These are phyloP conservation scores for Solanum aculeatissimum DNA, from an alignment of 305 asterid species.

Conservation along the genomic window DNA sequence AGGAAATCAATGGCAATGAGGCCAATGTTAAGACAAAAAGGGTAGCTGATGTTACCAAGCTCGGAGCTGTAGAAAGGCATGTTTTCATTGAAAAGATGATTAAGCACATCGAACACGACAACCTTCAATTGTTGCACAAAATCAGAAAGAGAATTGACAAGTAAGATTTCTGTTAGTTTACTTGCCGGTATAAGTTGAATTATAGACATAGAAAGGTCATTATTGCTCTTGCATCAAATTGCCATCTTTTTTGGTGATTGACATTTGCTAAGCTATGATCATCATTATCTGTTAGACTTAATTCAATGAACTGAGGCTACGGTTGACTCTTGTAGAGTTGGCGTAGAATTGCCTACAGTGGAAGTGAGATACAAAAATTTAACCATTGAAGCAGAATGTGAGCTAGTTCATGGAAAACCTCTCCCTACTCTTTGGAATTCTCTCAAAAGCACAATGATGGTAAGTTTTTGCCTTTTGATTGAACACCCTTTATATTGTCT, in stretches of 20 bases:
- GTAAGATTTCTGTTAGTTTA: conserved; percentile 17
- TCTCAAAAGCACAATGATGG: conserved; percentile 36
- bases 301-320: not conserved
- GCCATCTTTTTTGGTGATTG: not conserved
- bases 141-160: conserved; percentile 59
- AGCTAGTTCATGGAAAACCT: conserved; percentile 73
- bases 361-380: conserved; percentile 58
- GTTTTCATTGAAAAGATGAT: conserved; percentile 65
- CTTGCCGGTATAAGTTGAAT: not conserved
- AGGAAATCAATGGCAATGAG: conserved; percentile 22
- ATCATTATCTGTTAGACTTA: not conserved
- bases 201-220: not conserved
- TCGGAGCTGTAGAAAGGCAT: conserved; percentile 55
- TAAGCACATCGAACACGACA: conserved; percentile 65
- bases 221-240: not conserved
- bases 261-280: not conserved
- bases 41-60: conserved; percentile 66
- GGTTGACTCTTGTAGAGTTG: conserved; percentile 42
- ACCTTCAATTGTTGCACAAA: conserved; percentile 57
- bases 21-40: conserved; percentile 18
- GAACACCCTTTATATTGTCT: not conserved
- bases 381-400: conserved; percentile 58
- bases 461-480: conserved; percentile 12
- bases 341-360: conserved; percentile 45
- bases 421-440: conserved; percentile 80